Conservation (phyloP, 208 protist genomes). For the Trypanosoma grayi region DNA sequence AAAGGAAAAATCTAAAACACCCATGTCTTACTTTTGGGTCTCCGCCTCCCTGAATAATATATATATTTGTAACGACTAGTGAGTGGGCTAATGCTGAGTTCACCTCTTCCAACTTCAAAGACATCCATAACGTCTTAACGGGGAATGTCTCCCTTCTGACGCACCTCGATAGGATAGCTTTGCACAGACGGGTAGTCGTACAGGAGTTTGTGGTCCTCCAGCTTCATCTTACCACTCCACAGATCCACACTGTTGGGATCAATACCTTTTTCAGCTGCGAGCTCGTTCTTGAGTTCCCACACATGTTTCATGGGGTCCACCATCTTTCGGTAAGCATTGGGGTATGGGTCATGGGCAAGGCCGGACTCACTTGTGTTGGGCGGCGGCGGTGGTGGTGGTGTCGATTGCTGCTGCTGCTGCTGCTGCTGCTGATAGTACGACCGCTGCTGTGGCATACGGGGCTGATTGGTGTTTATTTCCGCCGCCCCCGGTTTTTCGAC, state of each 20-base stretch:
- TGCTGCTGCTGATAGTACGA: constrained; percentile 38
- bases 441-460: constrained; percentile 20
- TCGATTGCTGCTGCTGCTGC: constrained; percentile 33
- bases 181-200: constrained; percentile 90
- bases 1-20: too few species aligned
- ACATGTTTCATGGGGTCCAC: constrained; percentile 91
- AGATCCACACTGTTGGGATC: constrained; percentile 73
- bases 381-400: neutral
- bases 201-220: constrained; percentile 86
- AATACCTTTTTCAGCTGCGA: constrained; percentile 83
- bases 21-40: too few species aligned
- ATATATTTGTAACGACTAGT: too few species aligned
- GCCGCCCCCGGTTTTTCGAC: constrained; percentile 34
- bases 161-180: constrained; percentile 90
- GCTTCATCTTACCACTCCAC: constrained; percentile 83
- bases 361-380: constrained; percentile 56
- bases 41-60: too few species aligned
- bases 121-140: constrained; percentile 28
- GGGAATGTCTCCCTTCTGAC: constrained; percentile 86
- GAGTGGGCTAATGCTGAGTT: neutral
- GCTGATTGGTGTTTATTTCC: constrained; percentile 30
- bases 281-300: constrained; percentile 82
- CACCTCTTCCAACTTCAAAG: neutral
- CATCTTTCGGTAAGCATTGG: constrained; percentile 89
- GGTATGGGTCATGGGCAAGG: constrained; percentile 83